Conservation (phyloP, 257 asterid species). For the Solanum virginianum region DNA sequence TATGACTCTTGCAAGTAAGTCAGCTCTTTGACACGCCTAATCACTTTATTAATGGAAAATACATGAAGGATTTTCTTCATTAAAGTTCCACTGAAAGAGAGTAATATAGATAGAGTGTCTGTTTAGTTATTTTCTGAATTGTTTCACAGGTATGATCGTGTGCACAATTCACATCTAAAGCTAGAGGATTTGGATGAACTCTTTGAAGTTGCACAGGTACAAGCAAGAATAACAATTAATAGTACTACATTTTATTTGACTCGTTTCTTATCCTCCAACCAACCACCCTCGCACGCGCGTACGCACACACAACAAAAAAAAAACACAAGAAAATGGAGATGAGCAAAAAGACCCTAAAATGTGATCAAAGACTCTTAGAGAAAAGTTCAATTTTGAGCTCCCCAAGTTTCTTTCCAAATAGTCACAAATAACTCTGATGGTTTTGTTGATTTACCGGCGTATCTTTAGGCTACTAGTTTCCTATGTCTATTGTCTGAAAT, state of each 20-base stretch:
- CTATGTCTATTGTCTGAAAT: not conserved
- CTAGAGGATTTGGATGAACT: conserved; percentile 73
- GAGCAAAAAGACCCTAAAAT: not conserved
- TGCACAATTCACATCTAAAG: conserved; percentile 80
- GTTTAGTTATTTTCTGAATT: not conserved
- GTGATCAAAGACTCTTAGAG: not conserved
- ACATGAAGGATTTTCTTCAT: not conserved
- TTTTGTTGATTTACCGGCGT: not conserved
- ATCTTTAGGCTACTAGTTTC: not conserved
- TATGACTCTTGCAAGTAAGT: conserved; percentile 98
- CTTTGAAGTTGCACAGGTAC: conserved; percentile 86
- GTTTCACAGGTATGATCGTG: conserved; percentile 57
- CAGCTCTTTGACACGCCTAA: not conserved
- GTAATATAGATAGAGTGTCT: not conserved
- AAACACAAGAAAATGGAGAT: not conserved
- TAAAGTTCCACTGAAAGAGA: not conserved
- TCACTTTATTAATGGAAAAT: not conserved
- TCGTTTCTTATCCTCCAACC: not conserved
- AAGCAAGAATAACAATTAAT: not conserved
- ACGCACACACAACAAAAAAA: not conserved
- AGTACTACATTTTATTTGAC: not conserved
- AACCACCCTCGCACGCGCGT: not conserved
- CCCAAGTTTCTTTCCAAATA: not conserved
- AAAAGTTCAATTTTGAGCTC: not conserved
- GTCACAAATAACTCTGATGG: not conserved